A percentile compares a stretch with the other conserved stretches of the same genome.
These are phyloP conservation scores for Tagetes patula DNA, from an alignment of 129 eudicot genomes.

Conservation along the genomic window DNA sequence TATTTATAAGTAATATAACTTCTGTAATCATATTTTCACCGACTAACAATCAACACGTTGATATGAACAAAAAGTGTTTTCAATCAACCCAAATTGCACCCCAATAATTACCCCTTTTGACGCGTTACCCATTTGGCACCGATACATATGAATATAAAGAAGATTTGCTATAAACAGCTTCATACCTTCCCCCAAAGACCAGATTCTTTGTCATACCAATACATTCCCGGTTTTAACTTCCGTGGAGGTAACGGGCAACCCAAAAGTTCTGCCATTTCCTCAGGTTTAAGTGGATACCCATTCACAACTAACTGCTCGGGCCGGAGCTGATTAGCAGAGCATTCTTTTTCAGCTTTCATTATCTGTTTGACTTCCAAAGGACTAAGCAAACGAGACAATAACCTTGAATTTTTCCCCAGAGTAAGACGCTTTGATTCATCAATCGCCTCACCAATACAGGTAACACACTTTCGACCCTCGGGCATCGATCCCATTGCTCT, in stretches of 20 bases:
- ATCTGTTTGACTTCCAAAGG: conserved; percentile 96
- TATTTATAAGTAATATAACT: background rate
- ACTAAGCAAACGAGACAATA: conserved; percentile 74
- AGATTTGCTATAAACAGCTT: background rate
- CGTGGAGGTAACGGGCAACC: conserved; percentile 89
- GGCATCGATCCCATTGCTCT: conserved; percentile 99
- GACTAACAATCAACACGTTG: background rate
- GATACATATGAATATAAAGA: conserved; percentile 1
- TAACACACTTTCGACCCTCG: conserved; percentile 96
- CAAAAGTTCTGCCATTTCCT: conserved; percentile 89
- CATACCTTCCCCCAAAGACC: conserved; percentile 99
- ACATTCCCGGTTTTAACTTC: conserved; percentile 86
- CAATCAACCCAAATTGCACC: background rate
- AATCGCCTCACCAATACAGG: conserved; percentile 91
- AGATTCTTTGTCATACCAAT: conserved; percentile 99
- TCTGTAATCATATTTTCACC: background rate
- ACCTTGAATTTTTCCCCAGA: conserved; percentile 82
- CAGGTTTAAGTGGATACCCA: conserved; percentile 81
- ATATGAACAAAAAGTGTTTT: background rate
- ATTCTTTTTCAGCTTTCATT: conserved; percentile 95
- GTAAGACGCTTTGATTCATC: conserved; percentile 77
- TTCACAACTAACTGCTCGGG: conserved; percentile 92
- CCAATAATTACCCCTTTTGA: background rate
- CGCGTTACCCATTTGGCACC: background rate
- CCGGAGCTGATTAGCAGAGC: conserved; percentile 96